Conservation (phyloP, 495 filamentous ascomycete genomes). For the Trichocladium uniseriatum region DNA sequence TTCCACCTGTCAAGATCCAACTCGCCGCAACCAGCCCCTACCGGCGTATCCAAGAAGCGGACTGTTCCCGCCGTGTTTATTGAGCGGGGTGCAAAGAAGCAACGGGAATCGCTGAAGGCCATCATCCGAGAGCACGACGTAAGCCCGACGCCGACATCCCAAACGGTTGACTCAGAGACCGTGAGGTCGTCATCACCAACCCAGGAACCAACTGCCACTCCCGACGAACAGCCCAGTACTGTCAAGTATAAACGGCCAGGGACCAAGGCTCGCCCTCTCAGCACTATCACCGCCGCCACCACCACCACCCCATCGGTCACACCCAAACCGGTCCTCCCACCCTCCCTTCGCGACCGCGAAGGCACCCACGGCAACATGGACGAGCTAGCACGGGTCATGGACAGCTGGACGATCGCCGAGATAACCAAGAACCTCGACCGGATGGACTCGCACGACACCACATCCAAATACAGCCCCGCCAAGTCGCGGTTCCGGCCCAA, state of each 20-base stretch:
- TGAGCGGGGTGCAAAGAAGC: constrained; percentile 36
- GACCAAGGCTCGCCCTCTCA: neutral
- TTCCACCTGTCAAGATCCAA: constrained; percentile 41
- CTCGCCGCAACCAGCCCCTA: constrained; percentile 13
- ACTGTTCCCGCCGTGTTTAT: constrained; percentile 37
- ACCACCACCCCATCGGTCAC: no score
- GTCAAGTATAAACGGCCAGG: constrained; percentile 20
- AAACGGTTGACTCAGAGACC: neutral
- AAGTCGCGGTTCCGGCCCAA: constrained; percentile 37
- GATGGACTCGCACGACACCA: constrained; percentile 25
- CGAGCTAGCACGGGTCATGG: constrained; percentile 39
- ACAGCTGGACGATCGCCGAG: constrained; percentile 39
- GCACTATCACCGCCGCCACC: neutral
- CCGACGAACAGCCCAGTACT: neutral
- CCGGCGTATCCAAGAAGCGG: constrained; percentile 31
- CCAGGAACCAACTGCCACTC: neutral
- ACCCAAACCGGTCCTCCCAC: constrained; percentile 27
- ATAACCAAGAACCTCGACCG: constrained; percentile 37
- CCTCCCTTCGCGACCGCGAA: constrained; percentile 32
- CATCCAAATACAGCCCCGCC: constrained; percentile 14
- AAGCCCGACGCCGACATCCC: neutral
- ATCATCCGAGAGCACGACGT: neutral
- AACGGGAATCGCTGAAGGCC: constrained; percentile 6
- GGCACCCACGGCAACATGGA: constrained; percentile 31
- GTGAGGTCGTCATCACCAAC: neutral